Evolutionary conservation across 371 early-diverging fungal species (phyloP), one percentile per base, ranked within the genome.

Genomic region (Syncephalastrum racemosum): DNA sequence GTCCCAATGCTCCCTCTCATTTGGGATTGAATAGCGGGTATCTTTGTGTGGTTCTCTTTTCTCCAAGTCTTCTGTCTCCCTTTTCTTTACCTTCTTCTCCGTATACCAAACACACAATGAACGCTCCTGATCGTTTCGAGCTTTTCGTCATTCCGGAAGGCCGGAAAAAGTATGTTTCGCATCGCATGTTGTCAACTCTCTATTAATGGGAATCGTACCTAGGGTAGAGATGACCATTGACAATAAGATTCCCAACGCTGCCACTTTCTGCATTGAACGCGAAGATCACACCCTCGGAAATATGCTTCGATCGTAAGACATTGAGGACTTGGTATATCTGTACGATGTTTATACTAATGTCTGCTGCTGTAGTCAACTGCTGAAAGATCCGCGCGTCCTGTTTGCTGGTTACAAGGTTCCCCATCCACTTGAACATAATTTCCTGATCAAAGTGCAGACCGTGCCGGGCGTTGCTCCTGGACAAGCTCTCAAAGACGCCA

Each of bases 281-380:
- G 99, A 99, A 77, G 98, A 98, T 78, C 99, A 99, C 70, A 98
- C 99, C 4, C 71, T 98, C 6, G 99, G 90, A 49, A 98, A 97
- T 68, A 82, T 95, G 64, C 75, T 99, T 27, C 78, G 93, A 75
- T 85, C 86, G 94, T 93, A 88, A 78, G 80, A 47, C 31, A n/a
- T n/a, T n/a, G n/a, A n/a, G n/a, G n/a, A n/a, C n/a, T 42, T 4
- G 16, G 19, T 50, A 43, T 19, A 31, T 2, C 10, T 31, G 36
- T 10, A 31, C 10, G 12, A 31, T 31, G 10, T 20, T 7, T 20
- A 48, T 36, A 36, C 49, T 44, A 24, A n/a, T 22, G 14, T 18
- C 22, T 24, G 40, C 56, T 47, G 53, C n/a, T 46, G 7, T 67
- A 93, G 94, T 73, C 90, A 93, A 77, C 75, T 99, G 19, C 79